phyloP scores from a whole-genome alignment of 1,139 yeast genomes.

The Yarrowia galli region DNA sequence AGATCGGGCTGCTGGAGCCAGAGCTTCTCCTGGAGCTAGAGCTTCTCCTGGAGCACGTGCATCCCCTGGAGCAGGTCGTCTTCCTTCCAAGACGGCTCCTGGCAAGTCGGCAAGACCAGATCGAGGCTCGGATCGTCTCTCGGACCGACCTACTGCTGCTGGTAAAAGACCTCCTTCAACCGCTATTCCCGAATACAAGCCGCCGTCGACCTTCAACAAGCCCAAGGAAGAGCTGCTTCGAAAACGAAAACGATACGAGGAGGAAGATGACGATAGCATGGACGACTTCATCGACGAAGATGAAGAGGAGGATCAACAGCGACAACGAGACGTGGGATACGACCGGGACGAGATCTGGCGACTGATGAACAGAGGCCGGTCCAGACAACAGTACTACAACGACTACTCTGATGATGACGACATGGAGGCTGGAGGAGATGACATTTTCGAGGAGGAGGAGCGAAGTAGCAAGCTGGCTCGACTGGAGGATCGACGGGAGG shows the following conservation, averaged over 20 bases:
- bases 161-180: slow-evolving; percentile 21
- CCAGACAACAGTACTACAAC: slow-evolving; percentile 54
- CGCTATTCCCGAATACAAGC: slow-evolving; percentile 16
- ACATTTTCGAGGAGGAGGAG: slow-evolving; percentile 78
- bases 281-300: slow-evolving; percentile 50
- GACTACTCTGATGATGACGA: slow-evolving; percentile 64
- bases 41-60: neutral
- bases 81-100: neutral
- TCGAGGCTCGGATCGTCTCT: neutral
- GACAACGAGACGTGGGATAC: slow-evolving; percentile 54
- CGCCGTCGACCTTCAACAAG: slow-evolving; percentile 15
- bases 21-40: neutral
- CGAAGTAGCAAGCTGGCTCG: slow-evolving; percentile 66
- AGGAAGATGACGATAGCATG: slow-evolving; percentile 40
- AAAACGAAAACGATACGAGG: slow-evolving; percentile 30
- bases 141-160: neutral
- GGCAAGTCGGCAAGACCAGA: neutral
- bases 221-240: slow-evolving; percentile 30
- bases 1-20: neutral
- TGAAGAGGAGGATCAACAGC: slow-evolving; percentile 45
- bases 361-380: slow-evolving; percentile 70
- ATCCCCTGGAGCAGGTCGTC: neutral
- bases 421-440: slow-evolving; percentile 93
- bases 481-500: slow-evolving; percentile 68
- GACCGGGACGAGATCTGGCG: slow-evolving; percentile 87